A percentile compares a stretch with the other conserved stretches of the same genome.
phyloP scores from a whole-genome alignment of 805 yeast species.

The Myxozyma kluyveri region DNA sequence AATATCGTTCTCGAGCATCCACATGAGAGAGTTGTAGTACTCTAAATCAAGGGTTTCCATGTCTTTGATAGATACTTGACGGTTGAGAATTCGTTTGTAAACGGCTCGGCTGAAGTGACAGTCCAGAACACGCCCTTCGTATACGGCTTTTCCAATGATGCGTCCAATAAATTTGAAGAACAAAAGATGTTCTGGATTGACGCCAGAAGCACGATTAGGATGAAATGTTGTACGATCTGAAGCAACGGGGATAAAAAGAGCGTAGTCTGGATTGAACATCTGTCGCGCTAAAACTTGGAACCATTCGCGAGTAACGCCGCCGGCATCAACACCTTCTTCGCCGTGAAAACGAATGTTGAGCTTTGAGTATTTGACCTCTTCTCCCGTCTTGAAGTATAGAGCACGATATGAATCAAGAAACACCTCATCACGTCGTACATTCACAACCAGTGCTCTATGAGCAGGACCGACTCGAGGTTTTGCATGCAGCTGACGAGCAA shows the following conservation, averaged over 20 bases:
- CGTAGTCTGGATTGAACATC: conserved; percentile 95
- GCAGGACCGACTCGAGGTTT: conserved; percentile 39
- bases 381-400: conserved; percentile 71
- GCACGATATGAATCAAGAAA: conserved; percentile 87
- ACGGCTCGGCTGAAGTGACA: conserved; percentile 95
- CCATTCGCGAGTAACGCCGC: conserved; percentile 98
- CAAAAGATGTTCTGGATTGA: conserved; percentile 87
- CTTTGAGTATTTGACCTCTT: conserved; percentile 67
- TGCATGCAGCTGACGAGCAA: conserved; percentile 67
- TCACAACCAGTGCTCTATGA: conserved; percentile 53
- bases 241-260: conserved; percentile 84
- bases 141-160: conserved; percentile 89
- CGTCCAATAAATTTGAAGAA: conserved; percentile 94
- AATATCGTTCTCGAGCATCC: conserved; percentile 97
- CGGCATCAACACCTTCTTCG: conserved; percentile 96
- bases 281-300: conserved; percentile 89
- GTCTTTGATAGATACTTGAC: conserved; percentile 80
- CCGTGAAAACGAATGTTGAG: conserved; percentile 83
- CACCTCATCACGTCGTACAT: conserved; percentile 83
- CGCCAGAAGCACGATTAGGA: conserved; percentile 88
- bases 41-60: conserved; percentile 92
- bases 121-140: conserved; percentile 79
- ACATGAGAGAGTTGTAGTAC: conserved; percentile 83
- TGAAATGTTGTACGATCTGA: conserved; percentile 92
- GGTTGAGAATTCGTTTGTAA: conserved; percentile 79